These are phyloP conservation scores for Peterozyma xylosa DNA, from an alignment of 805 yeast species.

Conservation along the genomic window DNA sequence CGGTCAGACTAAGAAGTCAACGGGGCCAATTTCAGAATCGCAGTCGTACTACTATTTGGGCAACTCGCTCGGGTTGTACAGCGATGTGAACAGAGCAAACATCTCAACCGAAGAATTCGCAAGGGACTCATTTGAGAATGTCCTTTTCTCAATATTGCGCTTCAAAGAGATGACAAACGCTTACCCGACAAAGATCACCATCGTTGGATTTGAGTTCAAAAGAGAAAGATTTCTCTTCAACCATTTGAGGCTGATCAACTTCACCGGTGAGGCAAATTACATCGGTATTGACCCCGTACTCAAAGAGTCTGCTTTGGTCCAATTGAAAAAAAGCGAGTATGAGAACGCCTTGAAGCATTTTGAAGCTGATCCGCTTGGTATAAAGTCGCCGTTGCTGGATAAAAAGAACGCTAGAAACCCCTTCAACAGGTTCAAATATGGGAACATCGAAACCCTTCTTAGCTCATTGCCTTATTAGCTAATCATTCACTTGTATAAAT, in stretches of 20 bases:
- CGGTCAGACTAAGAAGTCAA: constrained; percentile 59
- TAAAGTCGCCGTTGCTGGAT: constrained; percentile 28
- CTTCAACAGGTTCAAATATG: constrained; percentile 17
- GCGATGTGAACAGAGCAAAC: constrained; percentile 9
- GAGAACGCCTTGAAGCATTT: constrained; percentile 48
- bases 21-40: constrained; percentile 55
- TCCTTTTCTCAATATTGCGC: constrained; percentile 50
- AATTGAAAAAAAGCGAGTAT: constrained; percentile 39
- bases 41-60: constrained; percentile 46
- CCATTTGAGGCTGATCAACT: constrained; percentile 48
- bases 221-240: constrained; percentile 44
- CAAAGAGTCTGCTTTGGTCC: constrained; percentile 29
- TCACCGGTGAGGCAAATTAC: constrained; percentile 33
- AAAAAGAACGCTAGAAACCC: constrained; percentile 58
- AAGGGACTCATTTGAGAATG: constrained; percentile 74
- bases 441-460: not conserved
- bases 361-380: constrained; percentile 50
- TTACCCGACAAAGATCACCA: constrained; percentile 46
- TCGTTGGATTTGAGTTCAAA: constrained; percentile 75
- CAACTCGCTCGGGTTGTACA: constrained; percentile 19
- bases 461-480: not conserved
- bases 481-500: too few species aligned
- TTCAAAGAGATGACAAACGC: constrained; percentile 36
- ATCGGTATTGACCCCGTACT: constrained; percentile 48
- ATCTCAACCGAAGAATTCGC: constrained; percentile 63